Conservation (phyloP, 2,329 filamentous ascomycete genomes). For the Neocatenulostroma microsporum region DNA sequence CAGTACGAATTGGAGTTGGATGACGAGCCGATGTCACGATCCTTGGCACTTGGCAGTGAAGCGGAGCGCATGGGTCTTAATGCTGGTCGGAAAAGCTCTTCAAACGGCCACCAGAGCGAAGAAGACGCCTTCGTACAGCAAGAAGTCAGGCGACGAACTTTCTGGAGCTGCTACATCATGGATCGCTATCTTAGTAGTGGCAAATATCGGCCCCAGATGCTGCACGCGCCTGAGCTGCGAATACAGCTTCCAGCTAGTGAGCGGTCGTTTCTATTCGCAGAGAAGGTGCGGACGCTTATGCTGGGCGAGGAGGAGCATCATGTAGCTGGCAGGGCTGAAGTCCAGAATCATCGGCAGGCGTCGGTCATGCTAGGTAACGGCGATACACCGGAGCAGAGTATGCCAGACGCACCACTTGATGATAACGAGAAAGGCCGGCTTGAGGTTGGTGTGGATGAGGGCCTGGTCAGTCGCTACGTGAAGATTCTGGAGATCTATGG, state of each 20-base stretch:
- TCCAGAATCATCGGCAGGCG: conserved; percentile 41
- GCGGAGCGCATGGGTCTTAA: conserved; percentile 31
- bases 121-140: conserved; percentile 47
- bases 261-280: conserved; percentile 54
- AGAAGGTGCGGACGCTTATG: conserved; percentile 48
- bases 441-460: conserved; percentile 45
- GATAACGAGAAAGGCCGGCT: conserved; percentile 42
- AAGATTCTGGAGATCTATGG: conserved; percentile 49
- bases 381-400: conserved; percentile 15
- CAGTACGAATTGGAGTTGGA: conserved; percentile 48
- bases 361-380: conserved; percentile 28
- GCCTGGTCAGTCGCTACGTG: conserved; percentile 45
- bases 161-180: conserved; percentile 67
- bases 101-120: conserved; percentile 18
- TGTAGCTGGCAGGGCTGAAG: conserved; percentile 34
- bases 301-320: conserved; percentile 37
- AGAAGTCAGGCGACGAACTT: conserved; percentile 60
- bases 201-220: conserved; percentile 52
- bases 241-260: conserved; percentile 64
- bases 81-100: conserved; percentile 15
- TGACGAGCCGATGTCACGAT: conserved; percentile 29
- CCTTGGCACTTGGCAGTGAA: conserved; percentile 31
- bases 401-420: conserved; percentile 13
- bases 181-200: conserved; percentile 62
- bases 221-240: conserved; percentile 52